Conservation (phyloP, 192 early-diverging fungal species). For the Backusella mclennaniae region DNA sequence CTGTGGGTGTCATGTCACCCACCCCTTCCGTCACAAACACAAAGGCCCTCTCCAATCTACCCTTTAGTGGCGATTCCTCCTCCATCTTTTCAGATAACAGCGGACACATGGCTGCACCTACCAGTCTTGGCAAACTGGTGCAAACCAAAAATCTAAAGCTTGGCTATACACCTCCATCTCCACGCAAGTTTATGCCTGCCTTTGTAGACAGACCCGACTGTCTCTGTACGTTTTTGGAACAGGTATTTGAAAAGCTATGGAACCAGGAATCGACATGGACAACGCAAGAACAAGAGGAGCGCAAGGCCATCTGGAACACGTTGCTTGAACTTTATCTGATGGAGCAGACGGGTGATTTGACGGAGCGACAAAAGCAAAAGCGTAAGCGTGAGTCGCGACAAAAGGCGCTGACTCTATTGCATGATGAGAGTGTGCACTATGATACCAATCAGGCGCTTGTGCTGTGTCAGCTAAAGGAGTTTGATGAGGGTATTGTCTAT, state of each 20-base stretch:
- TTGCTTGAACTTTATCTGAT: constrained; percentile 87
- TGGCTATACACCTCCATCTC: constrained; percentile 48
- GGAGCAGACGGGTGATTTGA: background rate
- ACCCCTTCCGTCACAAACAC: constrained; percentile 20
- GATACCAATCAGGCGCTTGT: constrained; percentile 93
- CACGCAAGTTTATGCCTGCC: constrained; percentile 80
- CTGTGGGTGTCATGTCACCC: background rate
- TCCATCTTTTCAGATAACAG: constrained; percentile 6
- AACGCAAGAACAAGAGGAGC: constrained; percentile 54
- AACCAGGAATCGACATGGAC: constrained; percentile 23
- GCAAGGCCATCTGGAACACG: constrained; percentile 85
- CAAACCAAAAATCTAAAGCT: background rate
- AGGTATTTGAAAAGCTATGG: constrained; percentile 80
- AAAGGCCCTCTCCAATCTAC: constrained; percentile 32
- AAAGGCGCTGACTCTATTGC: constrained; percentile 71
- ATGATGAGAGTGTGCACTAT: constrained; percentile 67
- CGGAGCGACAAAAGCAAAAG: background rate
- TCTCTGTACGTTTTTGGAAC: constrained; percentile 82
- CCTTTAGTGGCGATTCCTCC: constrained; percentile 26
- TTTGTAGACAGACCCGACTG: constrained; percentile 85
- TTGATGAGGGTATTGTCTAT: constrained; percentile 83
- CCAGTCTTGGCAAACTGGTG: background rate
- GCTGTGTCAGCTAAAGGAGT: constrained; percentile 82
- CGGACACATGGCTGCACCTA: background rate
- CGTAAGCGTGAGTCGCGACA: constrained; percentile 33